Evolutionary conservation across 768 basidiomycete species (phyloP), one percentile per base, ranked within the genome.

Genomic region (Sistotremastrum niveocremeum): DNA sequence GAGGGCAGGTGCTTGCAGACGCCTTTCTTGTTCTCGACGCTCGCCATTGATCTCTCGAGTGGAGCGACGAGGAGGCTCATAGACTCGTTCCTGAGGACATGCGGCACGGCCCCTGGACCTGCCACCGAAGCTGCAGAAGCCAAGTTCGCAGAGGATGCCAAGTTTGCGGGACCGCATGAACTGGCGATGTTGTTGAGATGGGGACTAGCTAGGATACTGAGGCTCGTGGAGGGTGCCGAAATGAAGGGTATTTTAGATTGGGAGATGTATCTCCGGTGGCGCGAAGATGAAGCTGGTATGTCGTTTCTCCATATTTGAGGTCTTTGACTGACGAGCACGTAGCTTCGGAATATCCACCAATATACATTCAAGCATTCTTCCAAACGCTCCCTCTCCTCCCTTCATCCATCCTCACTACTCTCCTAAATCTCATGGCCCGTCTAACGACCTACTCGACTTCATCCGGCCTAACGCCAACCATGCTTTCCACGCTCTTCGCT

Each of bases 101-200:
- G 54, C 41, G 45, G 20, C 20, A 42, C 1, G 51, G 55, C 48
- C 1, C 31, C 47, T 30, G n/a, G 9, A 29, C 31, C n/a, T 6
- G 7, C 31, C 3, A 10, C 35, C 66, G 70, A 37, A 79, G 77
- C 4, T 82, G 80, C 54, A 54, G 50, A 39, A 55, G 52, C 50
- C 50, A 54, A 32, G 47, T 87, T 81, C 79, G 69, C 74, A 38
- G 81, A 89, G 53, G 91, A 97, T 57, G 81, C 89, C 2, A 66
- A 68, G 34, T 86, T 94, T 56, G 85, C 89, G 0, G 80, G 78
- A 4, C 81, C 87, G 7, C 81, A 93, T 50, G 87, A 95, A 56
- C 68, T 98, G 9, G 90, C 83, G 4, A 91, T 93, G 81, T 77
- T 83, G 55, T 68, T 98, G 33, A 79, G 93, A 28, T 99, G 95